Conservation (phyloP, 2,329 filamentous ascomycete genomes). For the Cladophialophora yegresii region DNA sequence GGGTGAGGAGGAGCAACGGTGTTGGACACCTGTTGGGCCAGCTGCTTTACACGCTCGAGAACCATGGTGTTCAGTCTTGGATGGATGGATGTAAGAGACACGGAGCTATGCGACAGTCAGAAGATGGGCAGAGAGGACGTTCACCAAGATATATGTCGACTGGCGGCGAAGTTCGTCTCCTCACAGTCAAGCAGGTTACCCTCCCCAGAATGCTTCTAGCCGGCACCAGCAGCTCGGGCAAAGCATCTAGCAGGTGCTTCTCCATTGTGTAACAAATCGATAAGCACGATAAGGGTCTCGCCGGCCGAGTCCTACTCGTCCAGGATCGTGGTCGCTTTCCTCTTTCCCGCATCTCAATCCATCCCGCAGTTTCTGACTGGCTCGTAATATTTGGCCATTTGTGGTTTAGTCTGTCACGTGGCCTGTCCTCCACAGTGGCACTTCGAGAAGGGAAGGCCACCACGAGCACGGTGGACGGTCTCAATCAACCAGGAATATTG, state of each 20-base stretch:
- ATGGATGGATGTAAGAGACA: background rate
- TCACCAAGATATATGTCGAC: conserved; percentile 10
- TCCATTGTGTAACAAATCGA: conserved; percentile 16
- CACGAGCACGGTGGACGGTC: conserved; percentile 14
- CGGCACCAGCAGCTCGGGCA: conserved; percentile 8
- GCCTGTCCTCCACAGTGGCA: conserved; percentile 14
- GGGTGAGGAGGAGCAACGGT: conserved; percentile 63
- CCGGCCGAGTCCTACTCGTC: conserved; percentile 17
- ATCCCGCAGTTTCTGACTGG: conserved; percentile 3
- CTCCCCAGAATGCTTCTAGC: conserved; percentile 9
- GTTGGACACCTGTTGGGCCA: conserved; percentile 63
- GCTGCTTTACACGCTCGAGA: conserved; percentile 64
- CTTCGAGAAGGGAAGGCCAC: conserved; percentile 19
- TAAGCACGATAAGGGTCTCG: conserved; percentile 25
- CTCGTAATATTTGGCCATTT: conserved; percentile 26
- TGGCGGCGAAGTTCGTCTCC: conserved; percentile 8
- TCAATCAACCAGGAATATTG: background rate
- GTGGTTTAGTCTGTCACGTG: conserved; percentile 26
- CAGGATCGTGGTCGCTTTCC: conserved; percentile 30
- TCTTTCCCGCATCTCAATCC: conserved; percentile 21
- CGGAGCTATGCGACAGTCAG: background rate
- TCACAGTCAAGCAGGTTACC: conserved; percentile 24
- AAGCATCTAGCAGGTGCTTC: conserved; percentile 1
- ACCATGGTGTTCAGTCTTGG: conserved; percentile 50
- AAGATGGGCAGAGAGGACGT: conserved; percentile 5